These are phyloP conservation scores for Didymella arachidicola DNA, from an alignment of 2,329 filamentous ascomycete species.

Conservation along the genomic window DNA sequence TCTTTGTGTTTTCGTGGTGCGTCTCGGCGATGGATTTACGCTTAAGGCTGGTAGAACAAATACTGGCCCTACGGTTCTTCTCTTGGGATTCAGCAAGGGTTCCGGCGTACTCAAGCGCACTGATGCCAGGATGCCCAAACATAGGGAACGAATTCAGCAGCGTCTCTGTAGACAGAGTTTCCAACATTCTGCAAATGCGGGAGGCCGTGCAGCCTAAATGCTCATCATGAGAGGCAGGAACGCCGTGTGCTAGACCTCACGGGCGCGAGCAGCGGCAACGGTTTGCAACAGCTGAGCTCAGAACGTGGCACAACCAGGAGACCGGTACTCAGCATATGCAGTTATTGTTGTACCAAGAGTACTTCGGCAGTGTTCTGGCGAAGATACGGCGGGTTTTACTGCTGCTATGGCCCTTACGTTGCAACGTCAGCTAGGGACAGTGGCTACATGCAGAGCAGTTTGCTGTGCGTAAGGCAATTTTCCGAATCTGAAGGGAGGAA, in stretches of 20 bases:
- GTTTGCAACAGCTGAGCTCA: conserved; percentile 23
- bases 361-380: conserved; percentile 21
- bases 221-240: conserved; percentile 15
- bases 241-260: conserved; percentile 19
- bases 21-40: conserved; percentile 30
- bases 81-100: conserved; percentile 26
- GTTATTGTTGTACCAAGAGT: conserved; percentile 28
- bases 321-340: conserved; percentile 33
- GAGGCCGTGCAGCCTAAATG: conserved; percentile 26
- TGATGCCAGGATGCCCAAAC: conserved; percentile 47
- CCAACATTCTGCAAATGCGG: conserved; percentile 26
- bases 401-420: conserved; percentile 28
- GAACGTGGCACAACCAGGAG: conserved; percentile 35
- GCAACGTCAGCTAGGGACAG: conserved; percentile 31
- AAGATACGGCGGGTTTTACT: conserved; percentile 24
- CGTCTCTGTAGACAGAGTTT: conserved; percentile 30
- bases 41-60: conserved; percentile 30
- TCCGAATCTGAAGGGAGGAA: conserved; percentile 31
- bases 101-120: conserved; percentile 45
- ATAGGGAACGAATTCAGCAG: conserved; percentile 39
- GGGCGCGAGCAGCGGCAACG: conserved; percentile 20
- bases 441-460: conserved; percentile 27
- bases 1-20: conserved; percentile 29
- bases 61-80: conserved; percentile 25
- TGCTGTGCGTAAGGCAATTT: conserved; percentile 25